Evolutionary conservation across 805 yeast species (phyloP).

Genomic region (Ogataea salicorniae): DNA sequence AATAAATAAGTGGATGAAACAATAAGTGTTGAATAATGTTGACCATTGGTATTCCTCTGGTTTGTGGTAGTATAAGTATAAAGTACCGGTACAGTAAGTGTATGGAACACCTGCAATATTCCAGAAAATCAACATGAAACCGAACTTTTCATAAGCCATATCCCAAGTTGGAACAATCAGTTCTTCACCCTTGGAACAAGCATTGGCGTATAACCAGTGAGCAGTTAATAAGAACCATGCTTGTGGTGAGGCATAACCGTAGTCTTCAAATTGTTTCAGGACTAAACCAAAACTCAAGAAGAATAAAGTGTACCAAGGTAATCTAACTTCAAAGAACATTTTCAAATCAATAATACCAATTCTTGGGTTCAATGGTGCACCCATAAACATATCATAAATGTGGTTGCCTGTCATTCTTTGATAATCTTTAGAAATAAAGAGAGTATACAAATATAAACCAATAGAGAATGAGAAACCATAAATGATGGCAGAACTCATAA

Average conservation of each 20-base stretch:
- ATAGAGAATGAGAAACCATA: constrained; percentile 70
- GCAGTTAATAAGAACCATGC: constrained; percentile 70
- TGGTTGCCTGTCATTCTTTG: constrained; percentile 90
- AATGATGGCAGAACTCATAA: constrained; percentile 87
- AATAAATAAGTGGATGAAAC: constrained; percentile 51
- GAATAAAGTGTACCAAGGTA: constrained; percentile 92
- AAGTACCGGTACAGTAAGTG: constrained; percentile 92
- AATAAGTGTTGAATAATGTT: constrained; percentile 46
- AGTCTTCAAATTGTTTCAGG: constrained; percentile 72
- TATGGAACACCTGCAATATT: constrained; percentile 98
- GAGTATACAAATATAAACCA: constrained; percentile 62
- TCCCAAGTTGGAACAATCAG: constrained; percentile 98
- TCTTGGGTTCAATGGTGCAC: constrained; percentile 95
- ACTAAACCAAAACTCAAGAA: constrained; percentile 71
- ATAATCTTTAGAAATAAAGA: constrained; percentile 64
- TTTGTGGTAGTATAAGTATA: constrained; percentile 75
- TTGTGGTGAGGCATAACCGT: constrained; percentile 78
- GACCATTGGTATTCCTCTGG: constrained; percentile 82
- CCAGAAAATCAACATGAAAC: constrained; percentile 99
- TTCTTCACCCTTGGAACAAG: constrained; percentile 97
- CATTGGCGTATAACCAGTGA: constrained; percentile 93
- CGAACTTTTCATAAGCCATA: constrained; percentile 98
- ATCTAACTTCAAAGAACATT: constrained; percentile 95
- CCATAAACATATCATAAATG: constrained; percentile 91
- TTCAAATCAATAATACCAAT: constrained; percentile 88